These are phyloP conservation scores for Thermomucor indicae-seudaticae DNA, from an alignment of 371 early-diverging fungal species.

Conservation along the genomic window DNA sequence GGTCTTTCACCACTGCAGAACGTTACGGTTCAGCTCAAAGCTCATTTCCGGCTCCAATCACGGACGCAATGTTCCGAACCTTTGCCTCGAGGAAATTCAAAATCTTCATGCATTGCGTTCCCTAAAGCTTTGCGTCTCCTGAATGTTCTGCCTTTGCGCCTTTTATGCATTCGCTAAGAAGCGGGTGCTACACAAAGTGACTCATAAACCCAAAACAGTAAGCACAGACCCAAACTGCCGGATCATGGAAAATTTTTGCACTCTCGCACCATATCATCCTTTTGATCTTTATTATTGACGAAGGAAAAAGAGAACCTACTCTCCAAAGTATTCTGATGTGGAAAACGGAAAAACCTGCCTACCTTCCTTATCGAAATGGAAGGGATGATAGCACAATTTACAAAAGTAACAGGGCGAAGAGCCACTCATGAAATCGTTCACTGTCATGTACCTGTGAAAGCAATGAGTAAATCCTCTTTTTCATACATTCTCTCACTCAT, in stretches of 20 bases:
- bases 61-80: no score
- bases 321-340: constrained; percentile 10
- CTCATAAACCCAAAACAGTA: no score
- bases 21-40: no score
- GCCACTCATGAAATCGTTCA: constrained; percentile 67
- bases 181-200: no score
- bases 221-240: no score
- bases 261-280: no score
- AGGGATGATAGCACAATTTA: constrained; percentile 62
- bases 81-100: background rate
- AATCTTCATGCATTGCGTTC: background rate
- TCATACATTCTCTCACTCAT: background rate
- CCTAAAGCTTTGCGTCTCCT: background rate
- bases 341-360: constrained; percentile 2
- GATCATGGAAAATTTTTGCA: no score
- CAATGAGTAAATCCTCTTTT: background rate
- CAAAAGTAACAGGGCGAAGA: constrained; percentile 78
- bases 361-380: constrained; percentile 66
- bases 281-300: background rate
- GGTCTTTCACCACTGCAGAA: constrained; percentile 48
- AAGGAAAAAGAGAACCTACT: no score
- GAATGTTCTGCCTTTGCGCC: background rate
- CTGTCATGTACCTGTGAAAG: constrained; percentile 49
- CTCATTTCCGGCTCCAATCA: no score
- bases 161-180: background rate